These are phyloP conservation scores for Beauveria caledonica DNA, from an alignment of 2,329 filamentous ascomycete genomes.

Conservation along the genomic window DNA sequence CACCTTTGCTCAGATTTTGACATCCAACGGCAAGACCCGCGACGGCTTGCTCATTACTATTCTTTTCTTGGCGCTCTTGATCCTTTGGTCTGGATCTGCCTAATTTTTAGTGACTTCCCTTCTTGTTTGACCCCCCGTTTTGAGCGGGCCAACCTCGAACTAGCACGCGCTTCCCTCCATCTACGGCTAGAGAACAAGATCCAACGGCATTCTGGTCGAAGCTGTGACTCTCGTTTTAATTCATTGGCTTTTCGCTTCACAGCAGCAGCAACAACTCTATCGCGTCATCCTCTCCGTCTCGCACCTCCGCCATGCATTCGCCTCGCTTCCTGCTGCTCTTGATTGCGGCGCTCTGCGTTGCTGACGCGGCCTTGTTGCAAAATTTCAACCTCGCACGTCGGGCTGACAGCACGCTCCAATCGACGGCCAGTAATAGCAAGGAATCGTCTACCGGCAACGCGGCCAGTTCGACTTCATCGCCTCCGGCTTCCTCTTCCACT, in stretches of 20 bases:
- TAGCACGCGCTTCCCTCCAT: neutral
- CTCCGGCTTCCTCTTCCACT: neutral
- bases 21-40: neutral
- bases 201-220: neutral
- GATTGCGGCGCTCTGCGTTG: conserved; percentile 39
- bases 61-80: neutral
- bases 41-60: neutral
- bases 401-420: conserved; percentile 11
- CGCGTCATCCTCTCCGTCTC: neutral
- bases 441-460: neutral
- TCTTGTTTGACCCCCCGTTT: neutral
- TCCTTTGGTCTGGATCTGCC: neutral
- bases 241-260: neutral
- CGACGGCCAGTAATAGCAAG: conserved; percentile 12
- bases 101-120: neutral
- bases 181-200: neutral
- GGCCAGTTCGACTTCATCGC: neutral
- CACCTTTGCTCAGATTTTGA: neutral
- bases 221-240: neutral
- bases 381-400: conserved; percentile 15
- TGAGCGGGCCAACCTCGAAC: neutral
- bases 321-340: conserved; percentile 38
- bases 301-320: conserved; percentile 31
- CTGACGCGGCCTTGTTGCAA: conserved; percentile 33
- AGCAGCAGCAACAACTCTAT: neutral